phyloP scores from a whole-genome alignment of 768 basidiomycete species.

The Tulasnella sp. region DNA sequence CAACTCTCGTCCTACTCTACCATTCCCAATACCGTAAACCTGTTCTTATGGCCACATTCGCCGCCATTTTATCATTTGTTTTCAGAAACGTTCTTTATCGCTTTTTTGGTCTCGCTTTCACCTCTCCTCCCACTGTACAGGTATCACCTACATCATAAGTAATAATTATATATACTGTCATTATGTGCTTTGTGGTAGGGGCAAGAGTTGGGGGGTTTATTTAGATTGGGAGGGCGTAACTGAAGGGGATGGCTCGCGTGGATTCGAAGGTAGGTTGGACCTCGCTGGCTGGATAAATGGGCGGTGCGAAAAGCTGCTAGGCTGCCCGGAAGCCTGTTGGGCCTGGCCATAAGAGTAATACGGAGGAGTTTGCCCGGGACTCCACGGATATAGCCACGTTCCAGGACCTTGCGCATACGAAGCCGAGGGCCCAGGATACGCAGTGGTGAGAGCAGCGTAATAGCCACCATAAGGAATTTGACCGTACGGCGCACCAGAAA shows the following conservation, averaged over 20 bases:
- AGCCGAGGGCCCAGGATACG: background rate
- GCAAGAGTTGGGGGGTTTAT: background rate
- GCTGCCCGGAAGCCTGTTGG: background rate
- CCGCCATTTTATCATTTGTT: background rate
- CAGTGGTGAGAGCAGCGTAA: background rate
- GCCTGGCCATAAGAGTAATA: background rate
- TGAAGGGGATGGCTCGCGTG: background rate
- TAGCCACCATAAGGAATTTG: background rate
- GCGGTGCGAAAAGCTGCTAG: background rate
- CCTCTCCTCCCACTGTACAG: background rate
- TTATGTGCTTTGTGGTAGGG: background rate
- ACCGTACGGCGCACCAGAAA: background rate
- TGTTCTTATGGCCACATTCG: background rate
- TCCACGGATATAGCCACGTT: background rate
- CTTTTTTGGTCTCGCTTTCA: constrained; percentile 1
- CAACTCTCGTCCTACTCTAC: background rate
- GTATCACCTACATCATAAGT: background rate
- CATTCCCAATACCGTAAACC: background rate
- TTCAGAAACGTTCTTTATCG: constrained; percentile 3
- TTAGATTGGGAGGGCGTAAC: background rate
- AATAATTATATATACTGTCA: constrained; percentile 7
- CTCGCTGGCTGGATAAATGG: background rate
- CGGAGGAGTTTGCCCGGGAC: background rate
- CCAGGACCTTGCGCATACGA: background rate
- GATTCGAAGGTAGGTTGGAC: background rate